Base-by-base conservation (phyloP, 768 basidiomycete genomes). In the Pleurotus salmoneostramineus region DNA sequence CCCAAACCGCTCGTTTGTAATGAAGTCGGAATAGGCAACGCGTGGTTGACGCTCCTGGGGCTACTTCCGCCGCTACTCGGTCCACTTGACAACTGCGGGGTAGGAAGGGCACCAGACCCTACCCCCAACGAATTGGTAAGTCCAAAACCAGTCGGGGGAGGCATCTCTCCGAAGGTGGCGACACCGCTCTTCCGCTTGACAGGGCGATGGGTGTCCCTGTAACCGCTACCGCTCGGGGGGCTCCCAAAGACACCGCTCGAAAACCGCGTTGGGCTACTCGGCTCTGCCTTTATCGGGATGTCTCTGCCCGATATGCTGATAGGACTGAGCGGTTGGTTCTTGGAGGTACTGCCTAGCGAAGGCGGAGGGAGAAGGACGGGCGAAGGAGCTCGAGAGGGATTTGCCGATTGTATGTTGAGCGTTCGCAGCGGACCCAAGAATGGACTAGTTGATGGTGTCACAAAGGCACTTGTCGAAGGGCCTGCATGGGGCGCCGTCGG, bases 401-500 rank as follows among this genome's bases (percentile, higher is more conserved):
- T 81, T 2, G 86, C 74, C 1, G 85, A 87, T 64, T 90, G 88
- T 45, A 92, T 81, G 64, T 90, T 86, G 58, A 93, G 79, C 5
- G 86, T 87, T 56, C 87, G 80, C 62, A 93, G 71, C 2, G 89
- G 88, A 0, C 87, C 90, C 17, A 93, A 81, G 78, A 93, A 91
- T 0, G 90, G 90, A 59, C 87, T 89, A 1, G 89, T 86, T 15
- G 85, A 87, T 1, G 90, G 90, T 0, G 90, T 91, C 64, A 80
- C 40, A 31, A 55, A 55, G n/a, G 52, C 52, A n/a, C 40, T 55
- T 40, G 52, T 32, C 7, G 33, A 65, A 66, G 56, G 67, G 61
- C 57, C 76, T 64, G 65, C 73, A 61, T 63, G 71, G 36, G 57
- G 67, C 34, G 69, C 67, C n/a, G 69, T 67, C 8, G 73, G 70